These are phyloP conservation scores for Erodium chrysanthum DNA, from an alignment of 441 rosid species.

Conservation along the genomic window DNA sequence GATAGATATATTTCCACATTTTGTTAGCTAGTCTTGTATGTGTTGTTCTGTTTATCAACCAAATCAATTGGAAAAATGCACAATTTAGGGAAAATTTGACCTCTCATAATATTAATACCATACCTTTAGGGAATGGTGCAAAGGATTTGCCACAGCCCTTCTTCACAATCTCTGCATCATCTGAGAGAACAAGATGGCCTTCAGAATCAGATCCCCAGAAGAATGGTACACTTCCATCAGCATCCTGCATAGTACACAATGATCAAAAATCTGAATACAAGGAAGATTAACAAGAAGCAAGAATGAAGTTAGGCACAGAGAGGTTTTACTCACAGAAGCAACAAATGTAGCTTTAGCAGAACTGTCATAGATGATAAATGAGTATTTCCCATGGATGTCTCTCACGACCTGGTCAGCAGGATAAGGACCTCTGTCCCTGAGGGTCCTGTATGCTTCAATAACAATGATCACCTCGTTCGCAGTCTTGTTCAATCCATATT, in stretches of 20 bases:
- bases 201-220: conserved; percentile 89
- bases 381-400: conserved; percentile 72
- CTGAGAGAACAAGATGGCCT: conserved; percentile 72
- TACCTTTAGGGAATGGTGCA: conserved; percentile 97
- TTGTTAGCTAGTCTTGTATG: background rate
- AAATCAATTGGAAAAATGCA: too few species aligned
- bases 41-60: too few species aligned
- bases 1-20: too few species aligned
- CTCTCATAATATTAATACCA: background rate
- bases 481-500: conserved; percentile 74
- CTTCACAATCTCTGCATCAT: conserved; percentile 55
- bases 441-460: conserved; percentile 86
- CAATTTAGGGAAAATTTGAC: too few species aligned
- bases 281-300: background rate
- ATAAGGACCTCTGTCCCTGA: conserved; percentile 91
- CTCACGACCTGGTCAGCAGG: conserved; percentile 88
- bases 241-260: conserved; percentile 42
- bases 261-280: background rate
- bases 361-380: conserved; percentile 66
- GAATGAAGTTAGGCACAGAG: background rate
- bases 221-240: conserved; percentile 81
- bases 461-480: conserved; percentile 81
- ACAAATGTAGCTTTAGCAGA: conserved; percentile 49
- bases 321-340: conserved; percentile 49
- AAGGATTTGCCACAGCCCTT: conserved; percentile 88